Evolutionary conservation across 139 green algal species (phyloP), one percentile per base, ranked within the genome.

Genomic region (Coelastrella sp.): DNA sequence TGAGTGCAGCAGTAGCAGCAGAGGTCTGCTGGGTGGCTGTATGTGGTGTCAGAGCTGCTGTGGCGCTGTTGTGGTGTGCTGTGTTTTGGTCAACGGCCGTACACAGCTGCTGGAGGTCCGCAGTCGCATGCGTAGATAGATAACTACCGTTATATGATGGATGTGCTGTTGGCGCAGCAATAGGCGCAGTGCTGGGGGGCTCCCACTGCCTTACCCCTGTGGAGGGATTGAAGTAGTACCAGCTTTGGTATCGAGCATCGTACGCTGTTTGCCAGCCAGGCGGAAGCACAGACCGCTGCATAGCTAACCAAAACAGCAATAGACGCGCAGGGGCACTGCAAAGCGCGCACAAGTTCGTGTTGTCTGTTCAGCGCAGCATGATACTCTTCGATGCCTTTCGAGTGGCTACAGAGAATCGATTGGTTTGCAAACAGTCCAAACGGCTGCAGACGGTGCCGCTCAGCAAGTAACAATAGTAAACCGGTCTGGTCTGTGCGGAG

Each of bases 201-300:
- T 75, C 17, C 91, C 91, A 93, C 17, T 89, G 85, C 1, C 78
- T 89, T 7, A 79, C 32, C 7, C 91, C 91, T 2, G 77, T 73
- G 4, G 59, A 54, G 4, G 58, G 23, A 22, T 92, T 90, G 73
- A 80, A 92, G 80, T 94, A 94, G 32, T 91, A 94, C 61, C 54
- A 87, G 19, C 76, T n/a, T n/a, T 71, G 22, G 14, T 64, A 64
- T 3, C 19, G 23, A 13, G 65, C 47, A 83, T 92, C 88, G 17
- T 61, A 80, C 5, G 83, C 89, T 8, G 32, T 66, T 22, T 87
- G 77, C 88, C 91, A 94, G 54, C 88, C 91, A 0, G n/a, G 47
- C 3, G 91, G 91, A 23, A 93, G 88, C 3, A 13, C 22, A 14
- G 19, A 19, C 17, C 20, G 5, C 58, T 85, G 80, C 16, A 60